These are phyloP conservation scores for Mycosphaerella arachidis DNA, from an alignment of 2,329 filamentous ascomycete genomes.

Conservation along the genomic window DNA sequence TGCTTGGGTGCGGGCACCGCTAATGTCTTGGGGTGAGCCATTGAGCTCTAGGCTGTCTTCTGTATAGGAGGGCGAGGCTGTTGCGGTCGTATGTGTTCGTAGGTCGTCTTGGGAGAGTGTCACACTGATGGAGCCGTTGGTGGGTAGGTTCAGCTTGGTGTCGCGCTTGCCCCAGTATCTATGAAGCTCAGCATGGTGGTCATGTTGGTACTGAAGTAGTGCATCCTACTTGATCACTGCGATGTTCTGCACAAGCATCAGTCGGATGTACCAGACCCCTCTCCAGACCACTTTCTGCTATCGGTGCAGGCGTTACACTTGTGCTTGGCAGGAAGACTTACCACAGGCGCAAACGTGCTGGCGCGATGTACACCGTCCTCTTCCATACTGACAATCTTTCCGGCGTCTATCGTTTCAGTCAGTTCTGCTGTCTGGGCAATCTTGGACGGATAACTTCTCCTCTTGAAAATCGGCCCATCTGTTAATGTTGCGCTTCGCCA, in stretches of 20 bases:
- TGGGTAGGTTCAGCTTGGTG: conserved; percentile 79
- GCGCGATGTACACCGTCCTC: conserved; percentile 68
- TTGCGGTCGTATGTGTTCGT: conserved; percentile 91
- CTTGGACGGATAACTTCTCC: conserved; percentile 4
- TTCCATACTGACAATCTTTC: conserved; percentile 32
- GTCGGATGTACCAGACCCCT: neutral
- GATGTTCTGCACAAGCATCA: conserved; percentile 58
- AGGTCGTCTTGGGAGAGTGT: conserved; percentile 92
- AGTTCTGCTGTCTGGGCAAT: conserved; percentile 33
- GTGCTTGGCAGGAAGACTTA: neutral
- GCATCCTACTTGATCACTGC: conserved; percentile 81
- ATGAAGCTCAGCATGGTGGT: conserved; percentile 4
- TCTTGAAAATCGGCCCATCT: neutral
- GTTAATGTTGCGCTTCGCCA: neutral
- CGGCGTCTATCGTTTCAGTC: neutral
- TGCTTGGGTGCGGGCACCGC: conserved; percentile 84
- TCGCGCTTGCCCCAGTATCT: conserved; percentile 98
- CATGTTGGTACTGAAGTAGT: conserved; percentile 6
- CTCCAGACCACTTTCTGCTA: neutral
- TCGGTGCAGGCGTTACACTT: neutral
- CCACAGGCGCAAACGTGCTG: conserved; percentile 88
- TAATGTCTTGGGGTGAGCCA: conserved; percentile 74
- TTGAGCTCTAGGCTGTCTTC: conserved; percentile 78
- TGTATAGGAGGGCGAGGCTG: conserved; percentile 70
- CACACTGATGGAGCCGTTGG: conserved; percentile 95